These are phyloP conservation scores for Spizellomyces sp. DNA, from an alignment of 192 early-diverging fungal genomes.

Conservation along the genomic window DNA sequence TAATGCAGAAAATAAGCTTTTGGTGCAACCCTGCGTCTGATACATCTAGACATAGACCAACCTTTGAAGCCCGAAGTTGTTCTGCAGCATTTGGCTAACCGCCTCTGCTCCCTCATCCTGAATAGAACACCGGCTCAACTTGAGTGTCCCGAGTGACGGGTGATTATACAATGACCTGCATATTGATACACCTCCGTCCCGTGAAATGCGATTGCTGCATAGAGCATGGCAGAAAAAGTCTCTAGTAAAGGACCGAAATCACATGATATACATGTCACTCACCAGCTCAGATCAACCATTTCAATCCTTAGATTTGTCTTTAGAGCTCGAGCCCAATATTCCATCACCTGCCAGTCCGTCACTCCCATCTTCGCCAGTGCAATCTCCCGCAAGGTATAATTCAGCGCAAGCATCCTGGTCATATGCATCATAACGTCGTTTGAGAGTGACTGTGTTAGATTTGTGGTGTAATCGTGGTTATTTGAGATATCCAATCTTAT, in stretches of 20 bases:
- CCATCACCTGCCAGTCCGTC: conserved; percentile 39
- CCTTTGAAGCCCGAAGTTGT: conserved; percentile 41
- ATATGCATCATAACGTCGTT: conserved; percentile 48
- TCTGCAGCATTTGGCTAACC: conserved; percentile 36
- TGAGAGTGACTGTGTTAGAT: conserved; percentile 37
- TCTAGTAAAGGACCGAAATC: neutral
- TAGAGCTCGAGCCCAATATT: conserved; percentile 37
- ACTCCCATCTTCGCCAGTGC: conserved; percentile 45
- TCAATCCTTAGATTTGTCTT: conserved; percentile 29
- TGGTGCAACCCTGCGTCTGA: too few relatives aligned
- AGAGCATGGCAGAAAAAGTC: neutral
- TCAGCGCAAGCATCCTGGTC: conserved; percentile 35
- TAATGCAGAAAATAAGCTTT: too few relatives aligned
- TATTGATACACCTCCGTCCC: conserved; percentile 51
- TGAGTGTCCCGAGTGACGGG: conserved; percentile 34
- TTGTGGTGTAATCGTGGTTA: conserved; percentile 31
- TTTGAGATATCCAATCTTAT: conserved; percentile 37
- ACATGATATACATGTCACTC: conserved; percentile 3
- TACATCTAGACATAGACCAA: neutral
- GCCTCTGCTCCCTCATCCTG: conserved; percentile 58
- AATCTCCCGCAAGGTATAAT: conserved; percentile 34
- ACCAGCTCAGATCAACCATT: conserved; percentile 46
- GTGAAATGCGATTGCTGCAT: conserved; percentile 48
- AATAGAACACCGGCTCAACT: conserved; percentile 48
- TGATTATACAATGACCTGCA: conserved; percentile 47